Percentiles rank a stretch among this genome's conserved stretches.
Conservation (phyloP, 176 grass and related monocot genomes). For the Urochloa ruziziensis region DNA sequence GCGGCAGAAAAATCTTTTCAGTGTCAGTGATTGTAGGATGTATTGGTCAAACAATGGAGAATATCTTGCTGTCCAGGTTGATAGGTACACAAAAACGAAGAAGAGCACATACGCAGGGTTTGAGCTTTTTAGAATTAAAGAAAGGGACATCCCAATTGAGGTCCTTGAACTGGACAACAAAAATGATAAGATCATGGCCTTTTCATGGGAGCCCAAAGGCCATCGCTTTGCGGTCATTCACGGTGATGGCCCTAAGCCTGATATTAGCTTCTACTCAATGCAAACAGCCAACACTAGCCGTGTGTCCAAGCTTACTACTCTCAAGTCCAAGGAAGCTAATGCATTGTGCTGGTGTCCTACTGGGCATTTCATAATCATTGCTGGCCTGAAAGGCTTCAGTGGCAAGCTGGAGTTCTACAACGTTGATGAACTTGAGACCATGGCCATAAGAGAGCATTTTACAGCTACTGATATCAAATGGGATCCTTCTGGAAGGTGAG, state of each 20-base stretch:
- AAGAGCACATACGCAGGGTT: slow-evolving; percentile 91
- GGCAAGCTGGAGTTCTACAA: slow-evolving; percentile 92
- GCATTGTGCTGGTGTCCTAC: slow-evolving; percentile 87
- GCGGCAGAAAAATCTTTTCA: slow-evolving; percentile 92
- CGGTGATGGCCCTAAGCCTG: slow-evolving; percentile 76
- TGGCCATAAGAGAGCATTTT: slow-evolving; percentile 86
- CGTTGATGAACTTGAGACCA: slow-evolving; percentile 89
- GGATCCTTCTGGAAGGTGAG: slow-evolving; percentile 93
- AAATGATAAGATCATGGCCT: slow-evolving; percentile 95
- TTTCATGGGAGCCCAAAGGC: slow-evolving; percentile 94
- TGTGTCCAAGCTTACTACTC: slow-evolving; percentile 78
- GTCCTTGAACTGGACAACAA: slow-evolving; percentile 94
- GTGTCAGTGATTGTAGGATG: slow-evolving; percentile 85
- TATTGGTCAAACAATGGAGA: slow-evolving; percentile 92
- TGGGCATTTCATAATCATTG: slow-evolving; percentile 75
- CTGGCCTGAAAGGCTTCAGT: slow-evolving; percentile 86
- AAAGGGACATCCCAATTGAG: slow-evolving; percentile 94
- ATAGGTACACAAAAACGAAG: slow-evolving; percentile 96
- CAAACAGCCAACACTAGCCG: slow-evolving; percentile 43
- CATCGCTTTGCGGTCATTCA: slow-evolving; percentile 94
- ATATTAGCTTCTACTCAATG: slow-evolving; percentile 89
- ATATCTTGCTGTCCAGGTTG: slow-evolving; percentile 93
- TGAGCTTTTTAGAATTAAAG: slow-evolving; percentile 90
- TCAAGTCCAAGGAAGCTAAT: slow-evolving; percentile 88
- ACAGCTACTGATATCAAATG: slow-evolving; percentile 88